phyloP scores from a whole-genome alignment of 2,329 filamentous ascomycete species.

The Acephala macrosclerotiorum region DNA sequence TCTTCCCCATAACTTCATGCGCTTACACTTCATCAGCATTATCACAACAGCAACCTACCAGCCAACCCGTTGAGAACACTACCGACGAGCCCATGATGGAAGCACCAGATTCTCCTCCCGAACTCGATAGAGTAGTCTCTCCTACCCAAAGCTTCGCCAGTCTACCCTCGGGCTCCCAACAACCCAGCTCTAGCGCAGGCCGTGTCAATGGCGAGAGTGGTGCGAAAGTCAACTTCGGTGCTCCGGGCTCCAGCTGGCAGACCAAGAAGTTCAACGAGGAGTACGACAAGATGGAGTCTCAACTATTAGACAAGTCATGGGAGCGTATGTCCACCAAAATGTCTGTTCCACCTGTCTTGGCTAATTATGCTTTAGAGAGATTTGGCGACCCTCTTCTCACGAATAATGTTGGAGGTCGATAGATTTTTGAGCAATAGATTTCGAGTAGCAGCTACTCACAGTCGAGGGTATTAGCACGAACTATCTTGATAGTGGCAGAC shows the following conservation, averaged over 20 bases:
- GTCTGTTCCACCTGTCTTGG: not conserved
- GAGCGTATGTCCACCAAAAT: conserved; percentile 45
- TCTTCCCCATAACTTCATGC: not conserved
- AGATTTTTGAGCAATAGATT: not conserved
- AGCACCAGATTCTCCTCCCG: conserved; percentile 39
- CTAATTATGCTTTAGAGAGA: conserved; percentile 44
- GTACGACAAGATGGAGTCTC: conserved; percentile 55
- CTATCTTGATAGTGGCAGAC: not conserved
- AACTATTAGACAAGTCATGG: conserved; percentile 59
- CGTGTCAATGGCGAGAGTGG: conserved; percentile 21
- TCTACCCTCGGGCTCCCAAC: conserved; percentile 10
- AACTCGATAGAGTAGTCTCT: conserved; percentile 11
- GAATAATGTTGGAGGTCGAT: not conserved
- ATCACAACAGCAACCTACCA: conserved; percentile 20
- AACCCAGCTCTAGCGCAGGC: conserved; percentile 15
- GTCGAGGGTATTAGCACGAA: not conserved
- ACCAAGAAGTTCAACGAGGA: conserved; percentile 65
- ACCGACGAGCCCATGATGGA: conserved; percentile 36
- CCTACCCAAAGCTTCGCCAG: conserved; percentile 13
- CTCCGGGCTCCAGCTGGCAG: conserved; percentile 59
- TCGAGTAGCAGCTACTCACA: not conserved
- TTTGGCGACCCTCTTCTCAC: conserved; percentile 52
- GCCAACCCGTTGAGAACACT: not conserved
- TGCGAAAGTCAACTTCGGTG: conserved; percentile 40
- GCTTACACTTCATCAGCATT: not conserved